Evolutionary conservation across 2,329 filamentous ascomycete species (phyloP).

Genomic region (Venturia aucupariae): DNA sequence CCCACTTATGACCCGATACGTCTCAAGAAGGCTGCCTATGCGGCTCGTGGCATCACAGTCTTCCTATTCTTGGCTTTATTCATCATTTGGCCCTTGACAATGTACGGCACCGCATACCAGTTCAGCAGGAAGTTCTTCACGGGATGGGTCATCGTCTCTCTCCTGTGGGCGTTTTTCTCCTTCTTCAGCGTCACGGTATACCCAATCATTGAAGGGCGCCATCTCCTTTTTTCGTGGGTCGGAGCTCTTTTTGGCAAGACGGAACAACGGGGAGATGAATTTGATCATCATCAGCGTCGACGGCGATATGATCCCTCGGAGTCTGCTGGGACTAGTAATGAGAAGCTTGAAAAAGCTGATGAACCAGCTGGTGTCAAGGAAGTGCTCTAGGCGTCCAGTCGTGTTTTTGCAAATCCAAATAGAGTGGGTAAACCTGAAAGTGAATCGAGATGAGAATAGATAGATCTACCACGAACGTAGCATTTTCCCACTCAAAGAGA

Average conservation of each 20-base stretch:
- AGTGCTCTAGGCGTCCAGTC: background rate
- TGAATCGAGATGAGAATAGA: too few species aligned
- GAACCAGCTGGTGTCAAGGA: background rate
- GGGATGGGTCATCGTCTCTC: slow-evolving; percentile 5
- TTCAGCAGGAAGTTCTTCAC: slow-evolving; percentile 13
- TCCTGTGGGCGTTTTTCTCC: slow-evolving; percentile 10
- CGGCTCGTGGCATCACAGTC: slow-evolving; percentile 6
- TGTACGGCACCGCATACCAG: slow-evolving; percentile 14
- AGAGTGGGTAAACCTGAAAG: too few species aligned
- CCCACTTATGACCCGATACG: slow-evolving; percentile 5
- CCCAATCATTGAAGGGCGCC: slow-evolving; percentile 10
- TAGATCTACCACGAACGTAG: too few species aligned
- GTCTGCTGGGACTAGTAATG: background rate
- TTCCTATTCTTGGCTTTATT: slow-evolving; percentile 11
- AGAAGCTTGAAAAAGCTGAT: background rate
- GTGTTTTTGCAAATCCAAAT: background rate
- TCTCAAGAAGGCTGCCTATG: slow-evolving; percentile 5
- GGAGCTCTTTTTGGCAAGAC: slow-evolving; percentile 6
- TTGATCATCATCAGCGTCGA: slow-evolving; percentile 7
- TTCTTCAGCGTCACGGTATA: slow-evolving; percentile 9
- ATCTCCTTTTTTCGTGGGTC: background rate
- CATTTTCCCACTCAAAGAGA: too few species aligned
- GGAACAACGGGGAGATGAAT: background rate
- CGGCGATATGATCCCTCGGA: slow-evolving; percentile 5
- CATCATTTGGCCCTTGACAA: slow-evolving; percentile 17